These are phyloP conservation scores for Aspergillus jensenii DNA, from an alignment of 2,329 filamentous ascomycete genomes.

Conservation along the genomic window DNA sequence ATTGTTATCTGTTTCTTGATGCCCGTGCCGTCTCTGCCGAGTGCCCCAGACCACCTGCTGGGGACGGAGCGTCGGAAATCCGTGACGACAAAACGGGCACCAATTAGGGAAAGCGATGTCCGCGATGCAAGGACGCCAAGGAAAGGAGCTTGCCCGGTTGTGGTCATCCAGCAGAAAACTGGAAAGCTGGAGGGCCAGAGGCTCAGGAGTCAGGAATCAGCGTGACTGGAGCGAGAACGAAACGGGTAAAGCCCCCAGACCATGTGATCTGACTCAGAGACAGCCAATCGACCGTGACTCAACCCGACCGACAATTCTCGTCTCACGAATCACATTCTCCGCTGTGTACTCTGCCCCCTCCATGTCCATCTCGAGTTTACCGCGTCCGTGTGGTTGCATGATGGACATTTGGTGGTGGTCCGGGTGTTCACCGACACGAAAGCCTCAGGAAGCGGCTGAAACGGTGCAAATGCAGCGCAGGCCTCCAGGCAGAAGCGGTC, in stretches of 20 bases:
- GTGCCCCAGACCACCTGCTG: no score
- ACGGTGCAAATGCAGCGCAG: neutral
- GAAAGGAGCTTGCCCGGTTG: no score
- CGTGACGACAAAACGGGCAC: no score
- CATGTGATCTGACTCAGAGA: neutral
- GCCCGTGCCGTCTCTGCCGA: no score
- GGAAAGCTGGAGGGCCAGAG: no score
- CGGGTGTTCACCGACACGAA: conserved; percentile 7
- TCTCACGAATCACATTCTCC: neutral
- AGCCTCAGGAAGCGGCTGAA: conserved; percentile 2
- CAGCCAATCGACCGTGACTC: neutral
- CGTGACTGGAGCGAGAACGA: no score
- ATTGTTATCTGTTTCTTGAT: no score
- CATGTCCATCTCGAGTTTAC: neutral
- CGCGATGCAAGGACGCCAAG: no score
- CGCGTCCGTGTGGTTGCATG: neutral
- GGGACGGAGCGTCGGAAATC: no score
- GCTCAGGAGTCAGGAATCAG: no score
- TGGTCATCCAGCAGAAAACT: no score
- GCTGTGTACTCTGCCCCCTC: neutral
- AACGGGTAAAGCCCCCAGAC: no score
- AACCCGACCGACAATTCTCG: neutral
- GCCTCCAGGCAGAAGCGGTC: conserved; percentile 22
- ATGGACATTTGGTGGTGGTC: neutral
- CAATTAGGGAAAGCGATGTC: neutral